Evolutionary conservation across 2,329 filamentous ascomycete genomes (phyloP), one percentile per base, ranked within the genome.

Genomic region (Colletotrichum melonis): DNA sequence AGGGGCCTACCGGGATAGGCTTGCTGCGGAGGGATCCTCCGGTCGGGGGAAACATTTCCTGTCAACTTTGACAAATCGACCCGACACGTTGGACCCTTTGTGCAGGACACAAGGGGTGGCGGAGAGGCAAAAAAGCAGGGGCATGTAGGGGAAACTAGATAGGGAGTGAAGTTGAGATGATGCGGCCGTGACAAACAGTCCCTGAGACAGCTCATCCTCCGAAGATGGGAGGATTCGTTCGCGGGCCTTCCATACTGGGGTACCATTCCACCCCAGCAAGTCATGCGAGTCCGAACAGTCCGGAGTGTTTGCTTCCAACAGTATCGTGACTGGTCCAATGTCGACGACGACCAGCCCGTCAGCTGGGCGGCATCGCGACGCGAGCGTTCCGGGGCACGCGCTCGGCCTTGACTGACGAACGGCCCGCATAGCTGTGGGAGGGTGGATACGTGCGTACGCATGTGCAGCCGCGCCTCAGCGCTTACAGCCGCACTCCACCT

Each of bases 401-500:
- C 70, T 60, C 66, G n/a, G 60, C 24, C 65, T 35, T 19, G 16
- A 42, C 38, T 42, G 38, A 42, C 16, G 38, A 11, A 54, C 66
- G 54, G 54, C 66, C 66, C 32, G 60, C 70, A 69, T n/a, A 60
- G 26, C 38, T 65, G 55, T 60, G 46, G 46, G 56, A 35, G 32
- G 32, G 32, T 35, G 26, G 30, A 69, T 65, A 60, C 63, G 63
- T 62, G 66, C 58, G 67, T 63, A 74, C 57, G 56, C 52, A 71
- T 57, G 62, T 19, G 57, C 56, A 72, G 78, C 72, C 81, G 82
- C 32, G 84, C 85, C 75, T 84, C 81, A 71, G 76, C 78, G 74
- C 75, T 74, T 63, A 74, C 71, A 75, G 67, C 74, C 69, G 77
- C 73, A 74, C 64, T 65, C 63, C 54, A 68, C 67, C 62, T 49